Evolutionary conservation across 1,284 basidiomycete species (phyloP).

Genomic region (Veloporphyrellus conicus): DNA sequence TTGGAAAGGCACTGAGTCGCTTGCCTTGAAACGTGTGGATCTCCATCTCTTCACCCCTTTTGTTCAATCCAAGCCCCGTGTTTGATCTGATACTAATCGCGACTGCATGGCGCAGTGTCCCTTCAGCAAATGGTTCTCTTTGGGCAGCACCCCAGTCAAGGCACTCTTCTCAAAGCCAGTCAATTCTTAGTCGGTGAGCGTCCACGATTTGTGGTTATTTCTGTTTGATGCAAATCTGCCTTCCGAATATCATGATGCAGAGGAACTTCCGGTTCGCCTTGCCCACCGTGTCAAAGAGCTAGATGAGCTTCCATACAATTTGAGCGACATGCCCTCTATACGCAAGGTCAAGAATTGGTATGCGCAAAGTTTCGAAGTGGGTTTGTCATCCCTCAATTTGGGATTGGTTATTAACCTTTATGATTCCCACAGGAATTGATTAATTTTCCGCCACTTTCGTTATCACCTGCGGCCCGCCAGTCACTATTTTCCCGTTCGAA

Average conservation of each 20-base stretch:
- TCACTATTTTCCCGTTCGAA: slow-evolving; percentile 56
- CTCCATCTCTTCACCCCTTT: neutral
- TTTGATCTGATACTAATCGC: neutral
- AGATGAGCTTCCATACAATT: slow-evolving; percentile 88
- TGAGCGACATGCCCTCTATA: slow-evolving; percentile 91
- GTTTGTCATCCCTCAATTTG: slow-evolving; percentile 26
- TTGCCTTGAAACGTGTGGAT: too few relatives aligned
- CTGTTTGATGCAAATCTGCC: neutral
- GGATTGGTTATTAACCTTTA: too few relatives aligned
- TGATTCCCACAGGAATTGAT: slow-evolving; percentile 70
- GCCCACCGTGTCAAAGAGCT: slow-evolving; percentile 97
- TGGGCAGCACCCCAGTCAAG: slow-evolving; percentile 33
- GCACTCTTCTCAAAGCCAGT: slow-evolving; percentile 31
- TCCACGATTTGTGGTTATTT: neutral
- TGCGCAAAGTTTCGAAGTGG: slow-evolving; percentile 94
- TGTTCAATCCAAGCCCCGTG: too few relatives aligned
- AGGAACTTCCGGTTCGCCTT: slow-evolving; percentile 83
- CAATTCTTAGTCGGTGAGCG: slow-evolving; percentile 28
- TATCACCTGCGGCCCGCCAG: slow-evolving; percentile 66
- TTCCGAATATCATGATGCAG: slow-evolving; percentile 36
- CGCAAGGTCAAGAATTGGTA: slow-evolving; percentile 98
- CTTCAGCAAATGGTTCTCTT: slow-evolving; percentile 36
- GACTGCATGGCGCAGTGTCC: slow-evolving; percentile 10
- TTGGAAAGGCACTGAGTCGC: too few relatives aligned
- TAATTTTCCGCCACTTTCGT: slow-evolving; percentile 70